Conservation (phyloP, 495 filamentous ascomycete species). For the Lentithecium fluviatile region DNA sequence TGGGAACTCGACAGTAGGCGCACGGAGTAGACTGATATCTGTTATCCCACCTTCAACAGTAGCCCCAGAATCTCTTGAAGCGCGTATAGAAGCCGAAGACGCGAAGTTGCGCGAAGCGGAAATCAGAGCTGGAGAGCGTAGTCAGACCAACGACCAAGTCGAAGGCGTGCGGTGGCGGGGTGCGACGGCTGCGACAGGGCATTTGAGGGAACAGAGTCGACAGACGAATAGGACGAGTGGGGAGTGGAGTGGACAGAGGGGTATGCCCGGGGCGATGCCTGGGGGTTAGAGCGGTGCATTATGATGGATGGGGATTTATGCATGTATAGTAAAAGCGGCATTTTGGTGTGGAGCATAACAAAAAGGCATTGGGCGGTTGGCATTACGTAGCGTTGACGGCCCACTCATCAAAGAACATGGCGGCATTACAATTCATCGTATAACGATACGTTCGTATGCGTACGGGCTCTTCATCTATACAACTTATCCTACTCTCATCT, state of each 20-base stretch:
- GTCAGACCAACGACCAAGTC: neutral
- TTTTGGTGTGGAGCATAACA: no score
- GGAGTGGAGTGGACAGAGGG: slow-evolving; percentile 32
- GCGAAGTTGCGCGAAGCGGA: slow-evolving; percentile 34
- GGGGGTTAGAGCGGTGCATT: neutral
- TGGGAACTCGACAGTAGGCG: neutral
- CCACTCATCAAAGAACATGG: no score
- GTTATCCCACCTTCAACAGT: slow-evolving; percentile 7
- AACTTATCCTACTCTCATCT: no score
- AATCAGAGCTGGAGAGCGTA: slow-evolving; percentile 24
- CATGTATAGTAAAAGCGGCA: no score
- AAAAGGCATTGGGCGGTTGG: no score
- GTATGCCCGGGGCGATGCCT: slow-evolving; percentile 33
- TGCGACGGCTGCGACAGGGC: neutral
- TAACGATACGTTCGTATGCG: no score
- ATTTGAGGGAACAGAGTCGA: slow-evolving; percentile 5
- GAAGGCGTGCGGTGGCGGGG: slow-evolving; percentile 28
- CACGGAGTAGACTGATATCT: neutral
- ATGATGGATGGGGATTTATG: no score
- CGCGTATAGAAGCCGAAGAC: slow-evolving; percentile 29
- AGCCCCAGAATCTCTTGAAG: slow-evolving; percentile 17
- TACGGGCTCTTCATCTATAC: no score
- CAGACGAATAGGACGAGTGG: slow-evolving; percentile 20
- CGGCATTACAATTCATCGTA: no score
- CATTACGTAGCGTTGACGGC: no score